phyloP scores from a whole-genome alignment of 352 stramenopile genomes.

The Blastocystis sp. region DNA sequence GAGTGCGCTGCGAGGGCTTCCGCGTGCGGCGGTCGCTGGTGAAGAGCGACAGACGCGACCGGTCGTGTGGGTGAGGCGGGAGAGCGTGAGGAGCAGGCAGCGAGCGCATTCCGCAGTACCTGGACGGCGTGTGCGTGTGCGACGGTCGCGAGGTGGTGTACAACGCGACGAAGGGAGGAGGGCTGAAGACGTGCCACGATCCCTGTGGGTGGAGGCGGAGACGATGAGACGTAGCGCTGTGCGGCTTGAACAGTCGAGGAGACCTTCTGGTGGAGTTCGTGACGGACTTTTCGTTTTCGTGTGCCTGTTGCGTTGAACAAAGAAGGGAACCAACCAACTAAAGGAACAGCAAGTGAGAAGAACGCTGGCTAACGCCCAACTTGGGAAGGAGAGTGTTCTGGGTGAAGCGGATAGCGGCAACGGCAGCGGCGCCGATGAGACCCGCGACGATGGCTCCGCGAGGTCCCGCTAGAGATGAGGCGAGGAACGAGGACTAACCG shows the following conservation, averaged over 20 bases:
- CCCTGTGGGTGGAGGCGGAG: not conserved
- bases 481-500: not conserved
- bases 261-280: constrained; percentile 36
- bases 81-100: not conserved
- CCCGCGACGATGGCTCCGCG: constrained; percentile 50
- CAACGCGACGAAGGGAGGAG: not conserved
- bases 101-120: constrained; percentile 18
- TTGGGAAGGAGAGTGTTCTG: constrained; percentile 61
- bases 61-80: not conserved
- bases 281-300: not conserved
- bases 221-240: not conserved
- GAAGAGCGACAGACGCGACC: not conserved
- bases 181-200: constrained; percentile 21
- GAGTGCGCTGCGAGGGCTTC: constrained; percentile 30
- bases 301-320: constrained; percentile 9
- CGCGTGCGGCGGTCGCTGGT: not conserved
- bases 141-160: constrained; percentile 3
- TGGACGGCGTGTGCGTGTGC: constrained; percentile 40
- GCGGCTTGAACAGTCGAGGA: constrained; percentile 2
- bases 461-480: constrained; percentile 27
- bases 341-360: constrained; percentile 54
- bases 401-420: constrained; percentile 57
- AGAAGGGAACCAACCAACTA: constrained; percentile 15
- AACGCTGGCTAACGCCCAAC: constrained; percentile 48
- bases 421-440: constrained; percentile 34